A percentile compares a stretch with the other conserved stretches of the same genome.
Evolutionary conservation across 2,329 filamentous ascomycete species (phyloP).

Genomic region (Aspergillus puulaauensis): DNA sequence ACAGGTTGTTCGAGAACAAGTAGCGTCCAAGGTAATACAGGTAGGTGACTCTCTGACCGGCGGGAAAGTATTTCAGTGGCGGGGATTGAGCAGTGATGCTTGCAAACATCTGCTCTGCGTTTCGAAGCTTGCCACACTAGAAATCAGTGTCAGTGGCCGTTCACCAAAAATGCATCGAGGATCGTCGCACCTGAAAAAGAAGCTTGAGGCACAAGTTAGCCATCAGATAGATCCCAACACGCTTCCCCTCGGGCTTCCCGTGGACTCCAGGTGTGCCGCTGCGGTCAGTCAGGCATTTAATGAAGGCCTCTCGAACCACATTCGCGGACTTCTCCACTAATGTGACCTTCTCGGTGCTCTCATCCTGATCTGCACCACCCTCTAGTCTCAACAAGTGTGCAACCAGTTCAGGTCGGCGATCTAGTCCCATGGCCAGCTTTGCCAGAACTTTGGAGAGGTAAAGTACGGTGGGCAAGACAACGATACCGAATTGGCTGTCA

Average conservation of each 20-base stretch:
- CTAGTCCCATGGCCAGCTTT: slow-evolving; percentile 78
- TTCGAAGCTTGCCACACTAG: slow-evolving; percentile 75
- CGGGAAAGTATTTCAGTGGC: slow-evolving; percentile 77
- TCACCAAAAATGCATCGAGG: neutral
- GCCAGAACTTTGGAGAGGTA: slow-evolving; percentile 78
- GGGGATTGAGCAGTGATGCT: slow-evolving; percentile 84
- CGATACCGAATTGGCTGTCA: slow-evolving; percentile 73
- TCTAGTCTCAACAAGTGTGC: slow-evolving; percentile 55
- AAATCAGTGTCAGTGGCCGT: neutral
- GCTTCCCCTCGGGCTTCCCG: slow-evolving; percentile 76
- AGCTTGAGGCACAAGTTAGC: slow-evolving; percentile 88
- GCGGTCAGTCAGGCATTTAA: slow-evolving; percentile 81
- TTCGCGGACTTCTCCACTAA: slow-evolving; percentile 86
- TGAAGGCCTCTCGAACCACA: slow-evolving; percentile 86
- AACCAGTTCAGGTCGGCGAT: slow-evolving; percentile 75
- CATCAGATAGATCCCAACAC: slow-evolving; percentile 84
- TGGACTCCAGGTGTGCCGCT: slow-evolving; percentile 60
- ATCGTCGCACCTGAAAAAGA: slow-evolving; percentile 70
- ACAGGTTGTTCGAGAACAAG: slow-evolving; percentile 81
- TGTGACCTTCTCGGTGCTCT: slow-evolving; percentile 69
- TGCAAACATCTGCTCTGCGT: slow-evolving; percentile 83
- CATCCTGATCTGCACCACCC: slow-evolving; percentile 50
- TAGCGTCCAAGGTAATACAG: slow-evolving; percentile 93
- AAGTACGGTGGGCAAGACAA: slow-evolving; percentile 81
- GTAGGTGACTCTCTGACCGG: slow-evolving; percentile 83